These are phyloP conservation scores for Misopates orontium DNA, from an alignment of 257 asterid genomes.

Conservation along the genomic window DNA sequence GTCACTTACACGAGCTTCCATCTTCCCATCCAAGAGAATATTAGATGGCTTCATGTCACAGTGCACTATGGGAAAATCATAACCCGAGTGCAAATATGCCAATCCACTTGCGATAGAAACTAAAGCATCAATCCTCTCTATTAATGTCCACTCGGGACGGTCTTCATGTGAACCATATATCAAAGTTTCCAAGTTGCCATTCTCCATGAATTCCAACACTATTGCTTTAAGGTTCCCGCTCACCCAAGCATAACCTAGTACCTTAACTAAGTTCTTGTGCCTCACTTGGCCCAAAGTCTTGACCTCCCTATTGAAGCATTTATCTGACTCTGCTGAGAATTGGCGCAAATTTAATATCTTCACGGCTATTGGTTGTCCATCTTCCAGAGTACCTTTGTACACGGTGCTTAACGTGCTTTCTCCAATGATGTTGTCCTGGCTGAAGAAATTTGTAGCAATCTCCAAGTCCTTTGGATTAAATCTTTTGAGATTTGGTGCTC, in stretches of 20 bases:
- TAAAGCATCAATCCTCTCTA: slow-evolving; percentile 52
- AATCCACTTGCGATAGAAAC: slow-evolving; percentile 59
- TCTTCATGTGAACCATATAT: slow-evolving; percentile 38
- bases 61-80: slow-evolving; percentile 77
- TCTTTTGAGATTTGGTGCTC: slow-evolving; percentile 50
- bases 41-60: slow-evolving; percentile 92
- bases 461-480: slow-evolving; percentile 48
- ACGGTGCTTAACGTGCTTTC: slow-evolving; percentile 74
- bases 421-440: slow-evolving; percentile 61
- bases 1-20: slow-evolving; percentile 76
- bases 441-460: slow-evolving; percentile 58
- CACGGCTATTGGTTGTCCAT: slow-evolving; percentile 56
- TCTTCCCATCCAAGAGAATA: slow-evolving; percentile 55
- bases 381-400: slow-evolving; percentile 55
- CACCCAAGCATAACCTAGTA: slow-evolving; percentile 85
- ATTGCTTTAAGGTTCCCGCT: slow-evolving; percentile 61
- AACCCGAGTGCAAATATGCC: slow-evolving; percentile 73
- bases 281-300: slow-evolving; percentile 57
- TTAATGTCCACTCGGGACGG: slow-evolving; percentile 38
- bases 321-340: slow-evolving; percentile 60
- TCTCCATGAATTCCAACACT: slow-evolving; percentile 79
- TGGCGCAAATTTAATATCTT: slow-evolving; percentile 60
- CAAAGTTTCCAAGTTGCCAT: slow-evolving; percentile 64
- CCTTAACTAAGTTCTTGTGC: slow-evolving; percentile 74
- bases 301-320: slow-evolving; percentile 68